A percentile compares a stretch with the other conserved stretches of the same genome.
Conservation (phyloP, 306 rosid genomes). For the Acmispon strigosus region DNA sequence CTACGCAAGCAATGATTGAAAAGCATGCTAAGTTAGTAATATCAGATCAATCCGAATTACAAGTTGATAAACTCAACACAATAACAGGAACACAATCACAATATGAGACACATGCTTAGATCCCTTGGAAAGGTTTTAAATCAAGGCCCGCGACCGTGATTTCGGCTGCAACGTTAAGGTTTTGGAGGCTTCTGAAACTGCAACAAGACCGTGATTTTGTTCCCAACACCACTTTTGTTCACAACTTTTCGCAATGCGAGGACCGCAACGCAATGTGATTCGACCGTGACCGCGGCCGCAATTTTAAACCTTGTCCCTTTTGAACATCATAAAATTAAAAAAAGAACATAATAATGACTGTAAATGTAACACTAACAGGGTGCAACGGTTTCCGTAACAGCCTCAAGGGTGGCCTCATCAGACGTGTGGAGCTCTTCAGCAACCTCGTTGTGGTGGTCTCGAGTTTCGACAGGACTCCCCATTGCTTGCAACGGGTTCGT, state of each 20-base stretch:
- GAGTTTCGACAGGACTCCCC: slow-evolving; percentile 20
- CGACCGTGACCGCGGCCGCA: no score
- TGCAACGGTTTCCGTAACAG: slow-evolving; percentile 13
- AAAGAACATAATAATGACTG: not conserved
- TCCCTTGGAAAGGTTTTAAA: no score
- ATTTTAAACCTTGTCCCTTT: no score
- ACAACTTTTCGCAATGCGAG: no score
- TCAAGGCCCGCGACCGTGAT: no score
- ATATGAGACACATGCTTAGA: not conserved
- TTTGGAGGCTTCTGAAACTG: no score
- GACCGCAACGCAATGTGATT: no score
- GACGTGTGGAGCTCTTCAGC: slow-evolving; percentile 15
- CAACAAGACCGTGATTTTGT: no score
- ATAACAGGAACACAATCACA: not conserved
- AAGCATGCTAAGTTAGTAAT: not conserved
- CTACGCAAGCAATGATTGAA: not conserved
- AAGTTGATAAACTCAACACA: no score
- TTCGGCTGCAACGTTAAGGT: no score
- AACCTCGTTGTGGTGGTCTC: not conserved
- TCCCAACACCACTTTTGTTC: no score
- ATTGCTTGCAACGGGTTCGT: slow-evolving; percentile 42
- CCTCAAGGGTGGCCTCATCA: slow-evolving; percentile 31
- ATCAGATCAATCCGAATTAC: not conserved
- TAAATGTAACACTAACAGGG: not conserved
- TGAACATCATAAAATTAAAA: not conserved